These are phyloP conservation scores for Licmophora abbreviata DNA, from an alignment of 108 stramenopile genomes.

Conservation along the genomic window DNA sequence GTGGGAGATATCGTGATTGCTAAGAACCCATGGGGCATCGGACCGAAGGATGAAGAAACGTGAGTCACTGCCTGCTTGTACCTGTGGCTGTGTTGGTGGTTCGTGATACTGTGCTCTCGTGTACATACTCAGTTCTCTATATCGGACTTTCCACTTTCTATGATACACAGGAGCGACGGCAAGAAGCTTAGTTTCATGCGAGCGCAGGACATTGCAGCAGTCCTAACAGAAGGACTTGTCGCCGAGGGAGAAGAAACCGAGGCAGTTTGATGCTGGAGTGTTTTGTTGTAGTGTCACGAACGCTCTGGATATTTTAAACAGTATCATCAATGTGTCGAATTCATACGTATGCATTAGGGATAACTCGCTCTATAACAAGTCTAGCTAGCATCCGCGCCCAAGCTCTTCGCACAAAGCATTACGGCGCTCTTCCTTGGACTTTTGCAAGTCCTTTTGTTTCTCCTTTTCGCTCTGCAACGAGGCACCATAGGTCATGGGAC, in stretches of 20 bases:
- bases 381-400: conserved; percentile 81
- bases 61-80: too few species aligned
- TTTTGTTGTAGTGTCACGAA: too few species aligned
- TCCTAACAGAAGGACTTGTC: conserved; percentile 43
- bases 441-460: conserved; percentile 59
- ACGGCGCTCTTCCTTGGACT: conserved; percentile 59
- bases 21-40: conserved; percentile 91
- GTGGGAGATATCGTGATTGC: conserved; percentile 71
- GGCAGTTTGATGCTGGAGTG: too few species aligned
- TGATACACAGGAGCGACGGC: too few species aligned
- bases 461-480: conserved; percentile 49
- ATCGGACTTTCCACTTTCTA: too few species aligned
- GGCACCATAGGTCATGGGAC: conserved; percentile 43
- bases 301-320: too few species aligned
- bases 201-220: conserved; percentile 71
- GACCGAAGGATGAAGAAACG: conserved; percentile 86
- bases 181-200: conserved; percentile 81
- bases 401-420: conserved; percentile 76
- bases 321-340: too few species aligned
- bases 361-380: too few species aligned
- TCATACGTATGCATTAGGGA: too few species aligned
- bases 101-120: too few species aligned
- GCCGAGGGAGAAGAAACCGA: neutral
- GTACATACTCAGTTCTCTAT: too few species aligned
- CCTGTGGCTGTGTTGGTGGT: too few species aligned